These are phyloP conservation scores for Lipomyces yamanashiensis DNA, from an alignment of 805 yeast species.

Conservation along the genomic window DNA sequence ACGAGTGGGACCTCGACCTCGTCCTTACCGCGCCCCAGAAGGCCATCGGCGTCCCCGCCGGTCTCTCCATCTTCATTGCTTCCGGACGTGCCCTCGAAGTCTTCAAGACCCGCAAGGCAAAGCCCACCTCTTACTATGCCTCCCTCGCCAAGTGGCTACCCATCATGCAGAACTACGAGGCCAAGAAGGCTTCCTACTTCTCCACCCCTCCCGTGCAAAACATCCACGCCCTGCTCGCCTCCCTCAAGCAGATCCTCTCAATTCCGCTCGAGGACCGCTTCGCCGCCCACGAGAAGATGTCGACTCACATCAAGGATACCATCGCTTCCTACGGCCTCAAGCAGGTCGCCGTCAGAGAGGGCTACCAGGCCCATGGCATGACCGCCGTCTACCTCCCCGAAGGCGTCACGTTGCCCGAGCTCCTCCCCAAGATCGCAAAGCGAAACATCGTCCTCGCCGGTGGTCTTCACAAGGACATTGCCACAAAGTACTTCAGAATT, in stretches of 20 bases:
- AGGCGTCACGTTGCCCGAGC: constrained; percentile 68
- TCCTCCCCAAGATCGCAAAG: constrained; percentile 59
- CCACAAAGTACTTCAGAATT: constrained; percentile 82
- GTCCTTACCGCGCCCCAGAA: constrained; percentile 93
- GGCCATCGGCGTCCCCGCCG: constrained; percentile 94
- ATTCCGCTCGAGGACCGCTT: constrained; percentile 63
- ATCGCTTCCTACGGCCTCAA: constrained; percentile 65
- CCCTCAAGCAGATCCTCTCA: constrained; percentile 72
- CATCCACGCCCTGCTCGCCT: constrained; percentile 75
- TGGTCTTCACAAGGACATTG: constrained; percentile 83
- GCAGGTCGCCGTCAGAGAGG: constrained; percentile 63
- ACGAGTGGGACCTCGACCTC: constrained; percentile 86
- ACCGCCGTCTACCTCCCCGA: constrained; percentile 85
- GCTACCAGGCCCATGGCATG: constrained; percentile 82
- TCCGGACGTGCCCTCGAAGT: constrained; percentile 78
- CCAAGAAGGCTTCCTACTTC: constrained; percentile 78
- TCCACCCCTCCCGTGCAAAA: constrained; percentile 97
- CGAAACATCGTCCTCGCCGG: constrained; percentile 83
- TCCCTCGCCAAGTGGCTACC: constrained; percentile 86
- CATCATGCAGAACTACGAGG: constrained; percentile 82
- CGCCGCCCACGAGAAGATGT: constrained; percentile 62
- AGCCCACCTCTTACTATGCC: constrained; percentile 62
- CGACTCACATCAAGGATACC: constrained; percentile 66
- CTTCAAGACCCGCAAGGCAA: constrained; percentile 52
- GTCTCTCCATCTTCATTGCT: constrained; percentile 76